These are phyloP conservation scores for Aquilaria sinensis DNA, from an alignment of 345 rosid species.

Conservation along the genomic window DNA sequence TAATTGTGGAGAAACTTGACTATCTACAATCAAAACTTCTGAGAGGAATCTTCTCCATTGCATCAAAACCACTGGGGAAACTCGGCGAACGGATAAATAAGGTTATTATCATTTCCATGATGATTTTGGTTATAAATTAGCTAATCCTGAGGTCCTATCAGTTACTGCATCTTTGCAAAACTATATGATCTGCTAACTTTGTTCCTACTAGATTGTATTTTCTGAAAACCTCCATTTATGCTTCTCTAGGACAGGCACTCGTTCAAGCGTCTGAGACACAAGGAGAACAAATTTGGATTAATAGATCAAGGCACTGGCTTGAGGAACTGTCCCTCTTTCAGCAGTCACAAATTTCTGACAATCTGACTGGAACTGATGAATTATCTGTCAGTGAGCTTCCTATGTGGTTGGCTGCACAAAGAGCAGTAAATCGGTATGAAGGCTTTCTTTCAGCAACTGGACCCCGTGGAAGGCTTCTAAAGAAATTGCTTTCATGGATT, in stretches of 20 bases:
- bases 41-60: conserved; percentile 43
- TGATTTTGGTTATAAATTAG: not conserved
- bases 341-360: conserved; percentile 43
- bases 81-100: conserved; percentile 61
- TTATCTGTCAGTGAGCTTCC: conserved; percentile 66
- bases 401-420: conserved; percentile 87
- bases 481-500: conserved; percentile 65
- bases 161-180: not conserved
- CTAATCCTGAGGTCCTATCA: too few species aligned
- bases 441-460: conserved; percentile 81
- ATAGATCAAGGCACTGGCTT: conserved; percentile 55
- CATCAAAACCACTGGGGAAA: conserved; percentile 75
- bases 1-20: conserved; percentile 88
- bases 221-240: conserved; percentile 6
- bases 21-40: conserved; percentile 83
- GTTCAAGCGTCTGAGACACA: conserved; percentile 37
- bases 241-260: conserved; percentile 43
- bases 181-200: not conserved
- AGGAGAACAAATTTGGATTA: conserved; percentile 43
- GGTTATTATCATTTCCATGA: conserved; percentile 34
- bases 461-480: conserved; percentile 81
- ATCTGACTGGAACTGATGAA: conserved; percentile 30
- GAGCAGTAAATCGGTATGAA: conserved; percentile 82
- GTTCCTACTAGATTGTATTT: not conserved
- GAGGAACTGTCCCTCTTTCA: conserved; percentile 49